Conservation (phyloP, 306 rosid species). For the Psophocarpus tetragonolobus region DNA sequence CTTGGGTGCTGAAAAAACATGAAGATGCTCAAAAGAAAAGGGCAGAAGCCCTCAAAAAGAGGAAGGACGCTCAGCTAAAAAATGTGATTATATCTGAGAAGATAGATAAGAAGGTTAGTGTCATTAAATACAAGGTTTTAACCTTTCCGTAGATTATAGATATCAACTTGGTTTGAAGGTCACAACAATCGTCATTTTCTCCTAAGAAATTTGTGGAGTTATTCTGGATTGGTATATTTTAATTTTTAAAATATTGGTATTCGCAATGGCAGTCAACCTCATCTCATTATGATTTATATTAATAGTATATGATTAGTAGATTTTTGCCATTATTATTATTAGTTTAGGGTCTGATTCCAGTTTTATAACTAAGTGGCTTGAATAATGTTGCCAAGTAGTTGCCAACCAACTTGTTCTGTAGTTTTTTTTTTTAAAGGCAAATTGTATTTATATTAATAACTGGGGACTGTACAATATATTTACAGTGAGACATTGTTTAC, state of each 20-base stretch:
- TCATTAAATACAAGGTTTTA: slow-evolving; percentile 2
- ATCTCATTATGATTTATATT: neutral
- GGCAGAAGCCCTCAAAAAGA: slow-evolving; percentile 65
- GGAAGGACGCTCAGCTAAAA: slow-evolving; percentile 79
- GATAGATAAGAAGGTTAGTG: slow-evolving; percentile 72
- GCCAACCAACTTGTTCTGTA: neutral
- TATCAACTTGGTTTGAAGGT: slow-evolving; percentile 11
- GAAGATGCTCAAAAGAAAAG: slow-evolving; percentile 66
- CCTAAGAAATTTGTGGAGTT: neutral
- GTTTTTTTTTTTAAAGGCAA: too few relatives aligned
- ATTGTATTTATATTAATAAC: too few relatives aligned
- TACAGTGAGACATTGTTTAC: too few relatives aligned
- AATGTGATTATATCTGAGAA: slow-evolving; percentile 86
- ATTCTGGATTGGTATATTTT: neutral
- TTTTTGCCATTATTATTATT: neutral
- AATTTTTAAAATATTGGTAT: neutral
- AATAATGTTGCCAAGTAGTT: neutral
- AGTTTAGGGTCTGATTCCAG: neutral
- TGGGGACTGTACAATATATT: too few relatives aligned
- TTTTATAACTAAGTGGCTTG: slow-evolving; percentile 6
- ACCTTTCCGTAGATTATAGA: neutral
- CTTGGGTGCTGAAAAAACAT: slow-evolving; percentile 78
- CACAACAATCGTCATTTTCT: neutral
- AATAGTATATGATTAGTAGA: neutral
- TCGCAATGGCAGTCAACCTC: neutral